A percentile compares a stretch with the other conserved stretches of the same genome.
These are phyloP conservation scores for Calonectria pauciramosa DNA, from an alignment of 2,329 filamentous ascomycete species.

Conservation along the genomic window DNA sequence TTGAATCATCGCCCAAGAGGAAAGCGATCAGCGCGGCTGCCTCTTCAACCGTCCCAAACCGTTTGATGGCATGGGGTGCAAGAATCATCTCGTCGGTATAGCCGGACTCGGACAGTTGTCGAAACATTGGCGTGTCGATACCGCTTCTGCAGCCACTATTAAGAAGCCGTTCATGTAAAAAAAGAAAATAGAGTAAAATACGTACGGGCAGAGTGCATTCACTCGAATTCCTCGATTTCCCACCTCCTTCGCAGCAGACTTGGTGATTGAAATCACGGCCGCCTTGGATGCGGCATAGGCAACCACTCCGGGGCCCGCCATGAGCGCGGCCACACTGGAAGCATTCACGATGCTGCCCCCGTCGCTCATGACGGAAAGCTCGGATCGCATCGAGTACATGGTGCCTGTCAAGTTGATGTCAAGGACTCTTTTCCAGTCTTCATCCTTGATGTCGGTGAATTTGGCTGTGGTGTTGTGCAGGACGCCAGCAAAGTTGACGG, in stretches of 20 bases:
- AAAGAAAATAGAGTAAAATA: background rate
- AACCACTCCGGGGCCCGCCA: background rate
- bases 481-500: background rate
- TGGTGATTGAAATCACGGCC: background rate
- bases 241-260: background rate
- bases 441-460: background rate
- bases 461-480: background rate
- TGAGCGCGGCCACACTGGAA: background rate
- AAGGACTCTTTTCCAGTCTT: background rate
- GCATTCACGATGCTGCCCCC: background rate
- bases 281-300: background rate
- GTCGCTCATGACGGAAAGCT: background rate
- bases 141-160: background rate
- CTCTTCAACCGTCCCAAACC: background rate
- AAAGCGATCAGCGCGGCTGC: background rate
- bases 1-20: background rate
- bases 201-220: background rate
- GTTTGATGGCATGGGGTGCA: background rate
- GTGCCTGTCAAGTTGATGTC: background rate
- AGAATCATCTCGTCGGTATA: background rate
- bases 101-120: background rate
- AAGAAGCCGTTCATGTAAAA: background rate
- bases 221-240: background rate
- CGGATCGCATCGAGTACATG: conserved; percentile 3
- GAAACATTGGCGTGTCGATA: background rate